Base-by-base conservation (phyloP, 164 flowering plant genomes). In the Berberis vulgaris region DNA sequence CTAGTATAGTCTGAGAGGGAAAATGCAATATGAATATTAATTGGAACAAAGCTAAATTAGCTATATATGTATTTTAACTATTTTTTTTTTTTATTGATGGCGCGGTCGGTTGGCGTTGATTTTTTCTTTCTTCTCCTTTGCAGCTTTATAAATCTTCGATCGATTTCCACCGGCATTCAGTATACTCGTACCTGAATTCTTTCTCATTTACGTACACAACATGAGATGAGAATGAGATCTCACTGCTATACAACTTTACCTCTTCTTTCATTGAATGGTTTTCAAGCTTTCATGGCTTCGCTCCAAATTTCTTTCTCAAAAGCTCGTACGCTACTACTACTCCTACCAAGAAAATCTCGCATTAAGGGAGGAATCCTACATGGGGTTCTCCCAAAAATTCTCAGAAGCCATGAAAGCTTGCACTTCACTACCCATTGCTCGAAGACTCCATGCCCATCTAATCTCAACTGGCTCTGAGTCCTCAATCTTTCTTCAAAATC, bases 371-470 rank as follows among this genome's bases (percentile, higher is more conserved):
- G 38, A 60, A n/a, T 47, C 64, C 11, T 61, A 61, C 43, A 61
- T 61, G 64, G 64, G 12, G 5, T 61, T 61, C 64, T 61, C 64
- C 43, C 43, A 40, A 13, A 61, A 39, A 39, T 38, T 61, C 50
- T 61, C 50, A 6, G 54, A 61, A 61, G 44, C 54, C 10, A 47
- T 49, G 13, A 61, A 61, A 39, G 4, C 10, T 2, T 47, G 43
- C 12, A 11, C 2, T 2, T 26, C 54, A 47, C 39, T 6, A 9
- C 46, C 64, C 12, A 45, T 46, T 47, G 43, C 64, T 43, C 43
- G 40, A 49, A 47, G 49, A 8, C 54, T 61, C 52, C 63, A 61
- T n/a, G 40, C 63, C 1, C 49, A 47, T 47, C 53, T 61, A 3
- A 38, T 61, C 6, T 61, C 53, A 3, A 61, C 41, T 61, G 63